Conservation (phyloP, 2,329 filamentous ascomycete genomes). For the Pestalotiopsis sp. region DNA sequence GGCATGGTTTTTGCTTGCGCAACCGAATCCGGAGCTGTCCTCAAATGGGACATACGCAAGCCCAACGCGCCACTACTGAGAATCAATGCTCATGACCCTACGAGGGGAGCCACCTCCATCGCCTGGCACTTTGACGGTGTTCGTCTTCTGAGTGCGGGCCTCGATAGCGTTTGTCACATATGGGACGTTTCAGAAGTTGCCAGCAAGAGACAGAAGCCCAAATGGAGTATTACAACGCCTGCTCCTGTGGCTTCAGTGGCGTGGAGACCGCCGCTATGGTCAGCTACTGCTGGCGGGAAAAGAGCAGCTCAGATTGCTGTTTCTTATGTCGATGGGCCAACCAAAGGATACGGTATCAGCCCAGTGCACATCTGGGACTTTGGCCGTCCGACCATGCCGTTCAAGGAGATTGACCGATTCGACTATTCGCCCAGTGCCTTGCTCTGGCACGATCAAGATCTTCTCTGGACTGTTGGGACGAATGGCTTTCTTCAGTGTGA, state of each 20-base stretch:
- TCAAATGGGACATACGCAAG: conserved; percentile 66
- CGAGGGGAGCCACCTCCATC: conserved; percentile 57
- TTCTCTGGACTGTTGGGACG: conserved; percentile 65
- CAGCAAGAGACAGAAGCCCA: conserved; percentile 65
- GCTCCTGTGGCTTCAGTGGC: conserved; percentile 59
- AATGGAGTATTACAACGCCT: conserved; percentile 61
- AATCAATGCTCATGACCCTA: conserved; percentile 58
- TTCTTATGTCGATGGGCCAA: conserved; percentile 58
- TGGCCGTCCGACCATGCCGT: conserved; percentile 66
- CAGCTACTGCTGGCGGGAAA: conserved; percentile 59
- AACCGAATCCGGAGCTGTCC: conserved; percentile 60
- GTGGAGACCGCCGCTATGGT: conserved; percentile 67
- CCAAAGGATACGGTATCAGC: conserved; percentile 54
- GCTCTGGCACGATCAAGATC: conserved; percentile 64
- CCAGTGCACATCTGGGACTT: conserved; percentile 68
- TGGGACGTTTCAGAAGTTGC: conserved; percentile 64
- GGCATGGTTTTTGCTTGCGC: conserved; percentile 64
- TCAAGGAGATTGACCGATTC: conserved; percentile 64
- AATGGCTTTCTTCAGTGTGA: conserved; percentile 69
- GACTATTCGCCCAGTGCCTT: conserved; percentile 57
- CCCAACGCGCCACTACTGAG: conserved; percentile 52
- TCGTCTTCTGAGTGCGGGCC: conserved; percentile 64
- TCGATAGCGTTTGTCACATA: conserved; percentile 62
- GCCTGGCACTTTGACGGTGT: conserved; percentile 69
- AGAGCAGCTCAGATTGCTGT: conserved; percentile 63